Base-by-base conservation (phyloP, 2,329 filamentous ascomycete genomes). In the Colletotrichum echinochloae region DNA sequence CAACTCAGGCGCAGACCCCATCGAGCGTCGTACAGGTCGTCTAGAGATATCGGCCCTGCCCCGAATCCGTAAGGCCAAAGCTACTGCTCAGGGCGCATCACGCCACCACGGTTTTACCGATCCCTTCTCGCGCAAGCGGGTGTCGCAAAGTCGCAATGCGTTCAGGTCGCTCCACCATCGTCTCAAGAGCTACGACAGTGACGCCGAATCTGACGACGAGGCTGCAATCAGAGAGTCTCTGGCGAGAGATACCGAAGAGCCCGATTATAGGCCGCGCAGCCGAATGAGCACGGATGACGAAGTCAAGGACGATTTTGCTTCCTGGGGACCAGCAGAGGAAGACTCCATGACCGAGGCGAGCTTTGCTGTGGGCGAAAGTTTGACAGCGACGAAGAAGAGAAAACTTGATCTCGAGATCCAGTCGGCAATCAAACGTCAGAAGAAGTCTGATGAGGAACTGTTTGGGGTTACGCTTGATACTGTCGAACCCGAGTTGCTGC, bases 191-290 rank as follows among this genome's bases (percentile, higher is more conserved):
- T 88, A 92, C 77, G 89, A 92, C 72, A 92, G 92, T 73, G 91
- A 94, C 51, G 92, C 92, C n/a, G 94, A 98, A 78, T 97, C 94
- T 0, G 95, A 97, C 73, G 95, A 97, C 74, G 94, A 98, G 66
- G 83, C 81, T 1, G 88, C 89, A 73, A 88, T 88, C 56, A 82
- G 83, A 48, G 82, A 83, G 41, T 89, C 92, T 16, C 81, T 91
- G 59, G 89, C 88, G 16, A 87, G 91, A 55, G 94, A 95, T 78
- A 97, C 93, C 0, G 95, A 97, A 78, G 95, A 96, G 74, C 90
- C 90, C 41, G 95, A 96, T 71, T 97, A 93, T 73, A 89, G 92
- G 51, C 92, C 92, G 59, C 90, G 91, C 54, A 97, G 93, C 79
- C 93, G 92, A 51, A 87, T 90, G 85, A 89, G 87, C 76, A 87